Evolutionary conservation across 208 protist species (phyloP).

Genomic region (Acanthamoeba triangularis): DNA sequence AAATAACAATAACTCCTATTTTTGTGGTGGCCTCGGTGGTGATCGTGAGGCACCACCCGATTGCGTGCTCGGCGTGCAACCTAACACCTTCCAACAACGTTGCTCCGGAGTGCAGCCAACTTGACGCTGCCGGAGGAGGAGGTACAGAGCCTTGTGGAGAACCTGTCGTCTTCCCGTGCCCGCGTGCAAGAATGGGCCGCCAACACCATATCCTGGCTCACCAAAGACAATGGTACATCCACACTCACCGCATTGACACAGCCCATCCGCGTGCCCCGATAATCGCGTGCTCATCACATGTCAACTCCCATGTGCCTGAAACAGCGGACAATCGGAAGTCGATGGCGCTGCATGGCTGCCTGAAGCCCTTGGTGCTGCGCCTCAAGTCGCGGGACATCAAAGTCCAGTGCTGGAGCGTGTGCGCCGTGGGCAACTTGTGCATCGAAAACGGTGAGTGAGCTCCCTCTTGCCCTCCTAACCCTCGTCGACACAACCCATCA

Average conservation of each 20-base stretch:
- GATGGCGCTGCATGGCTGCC: neutral
- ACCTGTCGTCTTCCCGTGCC: neutral
- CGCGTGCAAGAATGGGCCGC: constrained; percentile 54
- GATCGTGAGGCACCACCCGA: neutral
- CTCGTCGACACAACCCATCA: neutral
- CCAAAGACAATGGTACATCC: constrained; percentile 33
- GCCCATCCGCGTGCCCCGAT: too few species aligned
- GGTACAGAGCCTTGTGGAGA: constrained; percentile 1
- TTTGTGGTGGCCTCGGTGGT: neutral
- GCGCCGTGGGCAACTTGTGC: constrained; percentile 47
- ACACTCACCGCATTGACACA: neutral
- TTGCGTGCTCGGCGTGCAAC: neutral
- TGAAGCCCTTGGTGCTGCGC: constrained; percentile 4
- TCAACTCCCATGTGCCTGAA: neutral
- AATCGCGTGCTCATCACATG: too few species aligned
- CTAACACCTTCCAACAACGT: too few species aligned
- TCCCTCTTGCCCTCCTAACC: neutral
- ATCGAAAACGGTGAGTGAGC: neutral
- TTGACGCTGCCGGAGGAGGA: constrained; percentile 36
- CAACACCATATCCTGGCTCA: constrained; percentile 63
- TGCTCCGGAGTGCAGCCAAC: constrained; percentile 40
- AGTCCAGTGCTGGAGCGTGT: constrained; percentile 68
- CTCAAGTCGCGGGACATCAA: constrained; percentile 50
- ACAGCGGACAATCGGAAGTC: constrained; percentile 15
- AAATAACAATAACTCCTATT: neutral